Evolutionary conservation across 1,139 yeast genomes (phyloP), one percentile per base, ranked within the genome.

Genomic region (Torulaspora globosa): DNA sequence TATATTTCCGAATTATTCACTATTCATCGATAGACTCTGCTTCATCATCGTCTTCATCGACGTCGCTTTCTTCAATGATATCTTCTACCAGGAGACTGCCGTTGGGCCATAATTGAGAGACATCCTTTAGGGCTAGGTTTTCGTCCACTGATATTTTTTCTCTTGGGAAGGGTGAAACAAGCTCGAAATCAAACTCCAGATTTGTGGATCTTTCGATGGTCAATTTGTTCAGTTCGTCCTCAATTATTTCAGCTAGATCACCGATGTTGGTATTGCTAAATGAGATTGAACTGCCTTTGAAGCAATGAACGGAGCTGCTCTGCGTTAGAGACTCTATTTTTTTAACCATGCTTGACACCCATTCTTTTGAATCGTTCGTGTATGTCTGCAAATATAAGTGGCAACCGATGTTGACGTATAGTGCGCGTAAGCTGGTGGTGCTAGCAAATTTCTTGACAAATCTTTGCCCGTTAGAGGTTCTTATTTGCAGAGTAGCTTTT

Each of bases 321-420:
- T 45, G 42, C 3, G 44, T 28, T 12, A 60, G 27, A 9, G 43
- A 44, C 10, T 42, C 33, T 6, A 60, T 44, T 39, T 54, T 58
- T 2, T 36, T 35, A 6, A 38, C 32, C 14, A 58, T 46, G 14
- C 45, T 44, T 10, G 40, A 18, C 1, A 16, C 19, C 60, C 56
- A 53, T 14, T 50, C 49, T 3, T 45, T 43, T 1, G 36, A 39
- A 35, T 57, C 59, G 5, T 37, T 41, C 1, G 50, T 41, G 14
- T 43, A 43, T 5, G 51, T 48, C 1, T 50, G 38, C 16, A 68
- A 36, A 44, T 60, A 62, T 27, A 67, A 41, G 35, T 62, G 58
- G 12, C 68, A 68, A 50, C 84, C 88, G 36, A 86, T 78, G 56
- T 73, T 79, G 37, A 80, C 72, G 62, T 87, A 88, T 4, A 90